Percentiles rank a stretch among this genome's conserved stretches.
Evolutionary conservation across 495 filamentous ascomycete genomes (phyloP).

Genomic region (Ramalina intermedia): DNA sequence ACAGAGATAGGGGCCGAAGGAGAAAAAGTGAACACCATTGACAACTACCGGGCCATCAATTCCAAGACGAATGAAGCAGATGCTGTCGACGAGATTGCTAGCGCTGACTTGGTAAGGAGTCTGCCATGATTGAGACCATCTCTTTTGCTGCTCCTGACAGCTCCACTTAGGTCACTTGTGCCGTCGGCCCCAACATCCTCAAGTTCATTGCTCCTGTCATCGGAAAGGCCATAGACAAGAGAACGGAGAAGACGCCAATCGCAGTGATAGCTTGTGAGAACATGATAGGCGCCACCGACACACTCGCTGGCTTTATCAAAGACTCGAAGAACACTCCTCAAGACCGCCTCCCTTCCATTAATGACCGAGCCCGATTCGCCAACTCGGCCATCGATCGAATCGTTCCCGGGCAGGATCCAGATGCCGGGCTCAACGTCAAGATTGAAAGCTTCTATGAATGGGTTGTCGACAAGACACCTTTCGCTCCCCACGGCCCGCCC

Average conservation of each 20-base stretch:
- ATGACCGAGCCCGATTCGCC: constrained; percentile 63
- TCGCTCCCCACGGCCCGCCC: constrained; percentile 48
- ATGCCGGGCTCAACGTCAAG: constrained; percentile 73
- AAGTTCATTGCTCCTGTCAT: constrained; percentile 91
- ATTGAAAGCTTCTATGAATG: constrained; percentile 98
- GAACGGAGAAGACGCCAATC: constrained; percentile 54
- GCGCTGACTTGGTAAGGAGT: constrained; percentile 52
- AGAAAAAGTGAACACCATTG: constrained; percentile 66
- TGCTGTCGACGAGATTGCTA: constrained; percentile 68
- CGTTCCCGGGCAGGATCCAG: constrained; percentile 70
- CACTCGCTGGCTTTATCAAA: constrained; percentile 68
- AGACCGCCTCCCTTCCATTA: constrained; percentile 42
- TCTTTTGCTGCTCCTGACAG: neutral
- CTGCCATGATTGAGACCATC: neutral
- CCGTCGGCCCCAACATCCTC: constrained; percentile 89
- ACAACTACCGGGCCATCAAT: constrained; percentile 93
- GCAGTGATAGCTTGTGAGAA: constrained; percentile 98
- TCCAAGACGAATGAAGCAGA: constrained; percentile 67
- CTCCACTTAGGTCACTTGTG: constrained; percentile 54
- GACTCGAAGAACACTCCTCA: constrained; percentile 46
- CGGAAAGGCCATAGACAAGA: constrained; percentile 72
- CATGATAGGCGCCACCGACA: constrained; percentile 81
- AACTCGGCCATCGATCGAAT: constrained; percentile 98
- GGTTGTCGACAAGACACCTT: constrained; percentile 81
- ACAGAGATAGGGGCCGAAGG: constrained; percentile 84